Percentiles rank a stretch among this genome's conserved stretches.
These are phyloP conservation scores for Exophiala sp. DNA, from an alignment of 2,329 filamentous ascomycete species.

Conservation along the genomic window DNA sequence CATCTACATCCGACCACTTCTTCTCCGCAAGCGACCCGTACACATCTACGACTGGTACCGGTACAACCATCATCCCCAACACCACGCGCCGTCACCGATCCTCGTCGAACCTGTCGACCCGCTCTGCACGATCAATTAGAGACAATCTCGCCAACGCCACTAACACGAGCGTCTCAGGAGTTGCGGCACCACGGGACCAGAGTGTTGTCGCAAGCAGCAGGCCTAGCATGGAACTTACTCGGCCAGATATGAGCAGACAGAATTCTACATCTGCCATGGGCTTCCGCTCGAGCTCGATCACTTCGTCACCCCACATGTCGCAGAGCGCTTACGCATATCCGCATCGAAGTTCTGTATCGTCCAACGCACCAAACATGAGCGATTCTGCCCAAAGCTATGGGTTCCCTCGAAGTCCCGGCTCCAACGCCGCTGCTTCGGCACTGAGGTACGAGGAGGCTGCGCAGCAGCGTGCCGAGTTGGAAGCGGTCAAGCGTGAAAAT, in stretches of 20 bases:
- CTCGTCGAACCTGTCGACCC: constrained; percentile 52
- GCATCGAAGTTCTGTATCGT: constrained; percentile 23
- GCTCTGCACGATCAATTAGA: constrained; percentile 34
- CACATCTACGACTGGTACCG: constrained; percentile 41
- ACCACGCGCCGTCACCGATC: constrained; percentile 56
- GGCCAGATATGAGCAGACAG: constrained; percentile 39
- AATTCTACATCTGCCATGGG: constrained; percentile 40
- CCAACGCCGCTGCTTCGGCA: constrained; percentile 32
- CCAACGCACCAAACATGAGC: constrained; percentile 3
- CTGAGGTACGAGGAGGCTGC: constrained; percentile 43
- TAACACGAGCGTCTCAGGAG: constrained; percentile 32
- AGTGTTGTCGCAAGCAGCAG: constrained; percentile 18
- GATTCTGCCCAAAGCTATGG: constrained; percentile 4
- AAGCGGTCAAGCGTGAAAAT: constrained; percentile 45
- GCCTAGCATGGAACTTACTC: constrained; percentile 23
- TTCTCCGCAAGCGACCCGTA: constrained; percentile 33
- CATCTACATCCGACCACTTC: constrained; percentile 52
- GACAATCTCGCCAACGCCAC: constrained; percentile 26
- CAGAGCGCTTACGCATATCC: constrained; percentile 14
- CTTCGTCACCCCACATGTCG: constrained; percentile 18
- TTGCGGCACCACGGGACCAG: not conserved
- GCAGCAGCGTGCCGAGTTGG: constrained; percentile 42
- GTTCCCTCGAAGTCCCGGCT: constrained; percentile 29
- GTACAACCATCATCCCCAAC: constrained; percentile 50
- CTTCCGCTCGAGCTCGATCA: constrained; percentile 18